Conservation (phyloP, 2,329 filamentous ascomycete genomes). For the Hymenoscyphus linearis region DNA sequence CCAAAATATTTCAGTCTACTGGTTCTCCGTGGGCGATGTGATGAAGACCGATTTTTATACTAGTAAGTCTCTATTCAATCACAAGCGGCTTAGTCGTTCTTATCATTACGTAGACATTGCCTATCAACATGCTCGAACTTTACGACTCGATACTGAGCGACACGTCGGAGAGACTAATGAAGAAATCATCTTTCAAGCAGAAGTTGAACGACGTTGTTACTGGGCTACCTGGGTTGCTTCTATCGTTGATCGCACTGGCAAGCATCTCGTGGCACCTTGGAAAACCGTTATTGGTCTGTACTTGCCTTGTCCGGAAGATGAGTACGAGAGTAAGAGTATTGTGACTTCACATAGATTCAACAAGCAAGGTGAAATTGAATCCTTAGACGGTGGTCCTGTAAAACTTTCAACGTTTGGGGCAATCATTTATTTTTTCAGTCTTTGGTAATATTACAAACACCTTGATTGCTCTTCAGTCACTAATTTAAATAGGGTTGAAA, state of each 20-base stretch:
- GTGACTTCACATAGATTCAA: slow-evolving; percentile 11
- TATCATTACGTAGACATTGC: slow-evolving; percentile 10
- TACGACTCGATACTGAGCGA: slow-evolving; percentile 9
- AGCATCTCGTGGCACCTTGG: slow-evolving; percentile 15
- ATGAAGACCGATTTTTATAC: slow-evolving; percentile 14
- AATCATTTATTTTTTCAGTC: slow-evolving; percentile 11
- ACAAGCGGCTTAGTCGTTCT: neutral
- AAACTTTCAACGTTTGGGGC: slow-evolving; percentile 10
- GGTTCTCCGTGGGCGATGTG: slow-evolving; percentile 15
- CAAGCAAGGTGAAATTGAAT: slow-evolving; percentile 11
- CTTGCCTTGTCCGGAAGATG: slow-evolving; percentile 16
- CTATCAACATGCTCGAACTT: slow-evolving; percentile 10
- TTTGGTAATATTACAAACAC: slow-evolving; percentile 11
- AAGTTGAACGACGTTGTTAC: slow-evolving; percentile 12
- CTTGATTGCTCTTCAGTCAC: neutral
- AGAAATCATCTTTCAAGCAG: slow-evolving; percentile 1
- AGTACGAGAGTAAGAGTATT: slow-evolving; percentile 8
- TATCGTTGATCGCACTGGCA: slow-evolving; percentile 13
- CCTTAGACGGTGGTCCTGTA: neutral
- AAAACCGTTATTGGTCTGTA: slow-evolving; percentile 11
- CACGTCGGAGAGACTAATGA: neutral
- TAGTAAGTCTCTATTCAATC: slow-evolving; percentile 10
- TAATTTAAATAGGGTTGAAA: slow-evolving; percentile 14
- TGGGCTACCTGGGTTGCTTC: slow-evolving; percentile 16
- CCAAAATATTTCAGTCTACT: slow-evolving; percentile 17